Evolutionary conservation across 2,329 filamentous ascomycete genomes (phyloP).

Genomic region (Bertia moriformis): DNA sequence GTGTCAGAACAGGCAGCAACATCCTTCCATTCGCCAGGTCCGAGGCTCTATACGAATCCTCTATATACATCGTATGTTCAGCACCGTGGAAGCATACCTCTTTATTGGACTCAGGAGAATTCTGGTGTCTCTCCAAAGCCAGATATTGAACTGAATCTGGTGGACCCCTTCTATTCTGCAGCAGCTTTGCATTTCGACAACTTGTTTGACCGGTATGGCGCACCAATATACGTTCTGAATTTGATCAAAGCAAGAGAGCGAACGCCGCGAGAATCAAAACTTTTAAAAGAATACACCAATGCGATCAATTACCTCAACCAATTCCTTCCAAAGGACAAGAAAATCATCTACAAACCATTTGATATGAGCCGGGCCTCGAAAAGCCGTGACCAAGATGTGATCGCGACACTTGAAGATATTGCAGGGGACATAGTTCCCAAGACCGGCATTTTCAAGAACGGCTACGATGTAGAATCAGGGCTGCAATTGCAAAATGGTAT

Average conservation of each 20-base stretch:
- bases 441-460: conserved; percentile 93
- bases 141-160: conserved; percentile 85
- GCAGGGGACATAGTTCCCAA: conserved; percentile 72
- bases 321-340: conserved; percentile 68
- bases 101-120: conserved; percentile 95
- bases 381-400: conserved; percentile 81
- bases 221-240: conserved; percentile 82
- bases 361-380: conserved; percentile 97
- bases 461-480: conserved; percentile 51
- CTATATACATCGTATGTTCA: conserved; percentile 94
- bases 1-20: conserved; percentile 89
- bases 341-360: conserved; percentile 88
- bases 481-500: conserved; percentile 76
- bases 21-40: conserved; percentile 84
- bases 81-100: conserved; percentile 86
- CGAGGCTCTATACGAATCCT: conserved; percentile 71
- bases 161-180: conserved; percentile 88
- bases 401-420: conserved; percentile 76
- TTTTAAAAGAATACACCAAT: conserved; percentile 73
- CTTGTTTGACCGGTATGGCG: conserved; percentile 81
- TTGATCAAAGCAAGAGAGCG: conserved; percentile 80
- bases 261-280: conserved; percentile 78
- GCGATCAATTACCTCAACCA: conserved; percentile 89
- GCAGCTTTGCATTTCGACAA: conserved; percentile 92
- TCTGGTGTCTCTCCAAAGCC: conserved; percentile 92